These are phyloP conservation scores for Lotmaria passim DNA, from an alignment of 208 protist species.

Conservation along the genomic window DNA sequence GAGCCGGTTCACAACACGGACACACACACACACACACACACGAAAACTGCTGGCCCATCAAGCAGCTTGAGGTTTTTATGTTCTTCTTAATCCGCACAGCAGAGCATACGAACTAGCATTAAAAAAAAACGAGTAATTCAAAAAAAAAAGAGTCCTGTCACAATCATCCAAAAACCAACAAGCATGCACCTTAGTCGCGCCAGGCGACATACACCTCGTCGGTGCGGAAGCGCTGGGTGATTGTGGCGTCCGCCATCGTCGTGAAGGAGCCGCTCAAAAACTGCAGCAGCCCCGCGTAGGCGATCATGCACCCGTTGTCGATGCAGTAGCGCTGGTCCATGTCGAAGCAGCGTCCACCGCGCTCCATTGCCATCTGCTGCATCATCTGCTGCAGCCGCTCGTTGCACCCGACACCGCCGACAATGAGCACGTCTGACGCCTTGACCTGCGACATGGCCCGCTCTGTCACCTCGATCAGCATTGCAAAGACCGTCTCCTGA, in stretches of 20 bases:
- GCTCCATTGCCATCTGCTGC: constrained; percentile 90
- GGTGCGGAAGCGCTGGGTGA: constrained; percentile 94
- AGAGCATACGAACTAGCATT: too few species aligned
- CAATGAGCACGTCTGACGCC: constrained; percentile 96
- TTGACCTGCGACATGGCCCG: constrained; percentile 98
- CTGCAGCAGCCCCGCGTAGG: constrained; percentile 95
- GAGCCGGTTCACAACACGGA: too few species aligned
- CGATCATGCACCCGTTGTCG: constrained; percentile 99
- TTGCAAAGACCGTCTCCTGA: constrained; percentile 99
- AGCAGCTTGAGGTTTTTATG: too few species aligned
- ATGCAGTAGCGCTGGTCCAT: constrained; percentile 99
- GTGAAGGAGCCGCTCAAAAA: constrained; percentile 84
- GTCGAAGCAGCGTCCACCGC: constrained; percentile 88
- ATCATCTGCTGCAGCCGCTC: constrained; percentile 97
- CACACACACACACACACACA: too few species aligned
- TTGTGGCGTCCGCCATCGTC: constrained; percentile 64
- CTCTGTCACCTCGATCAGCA: constrained; percentile 99
- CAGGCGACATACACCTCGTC: constrained; percentile 96
- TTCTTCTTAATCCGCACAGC: too few species aligned
- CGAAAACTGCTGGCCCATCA: too few species aligned
- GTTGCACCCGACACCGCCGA: constrained; percentile 99
- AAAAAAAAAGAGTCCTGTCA: too few species aligned
- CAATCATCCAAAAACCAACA: too few species aligned
- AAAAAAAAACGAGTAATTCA: too few species aligned
- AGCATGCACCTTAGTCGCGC: constrained; percentile 48